Evolutionary conservation across 495 filamentous ascomycete genomes (phyloP).

Genomic region (Penicillium paradoxum): DNA sequence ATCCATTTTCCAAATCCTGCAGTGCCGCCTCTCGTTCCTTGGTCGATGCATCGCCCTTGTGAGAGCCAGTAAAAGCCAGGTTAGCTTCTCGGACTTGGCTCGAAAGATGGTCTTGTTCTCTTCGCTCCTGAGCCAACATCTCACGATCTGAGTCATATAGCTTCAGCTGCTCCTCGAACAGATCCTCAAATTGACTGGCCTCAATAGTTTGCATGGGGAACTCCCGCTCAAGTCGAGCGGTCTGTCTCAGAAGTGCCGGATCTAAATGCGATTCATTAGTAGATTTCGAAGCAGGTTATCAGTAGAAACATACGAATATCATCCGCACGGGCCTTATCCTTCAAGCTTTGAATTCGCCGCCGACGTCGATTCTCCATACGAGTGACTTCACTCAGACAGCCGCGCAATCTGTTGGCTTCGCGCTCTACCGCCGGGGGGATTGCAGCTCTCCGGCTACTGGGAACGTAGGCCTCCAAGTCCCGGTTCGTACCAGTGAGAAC

Average conservation of each 20-base stretch:
- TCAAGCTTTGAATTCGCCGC: constrained; percentile 67
- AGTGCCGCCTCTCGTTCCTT: constrained; percentile 79
- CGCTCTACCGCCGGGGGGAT: constrained; percentile 77
- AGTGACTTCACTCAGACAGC: constrained; percentile 74
- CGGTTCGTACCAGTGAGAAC: constrained; percentile 74
- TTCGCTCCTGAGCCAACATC: constrained; percentile 62
- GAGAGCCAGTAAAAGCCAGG: constrained; percentile 64
- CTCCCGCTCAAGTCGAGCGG: constrained; percentile 76
- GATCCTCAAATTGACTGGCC: constrained; percentile 81
- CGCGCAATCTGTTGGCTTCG: constrained; percentile 67
- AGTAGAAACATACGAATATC: constrained; percentile 69
- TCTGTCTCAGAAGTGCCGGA: constrained; percentile 70
- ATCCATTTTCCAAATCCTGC: constrained; percentile 86
- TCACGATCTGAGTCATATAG: constrained; percentile 74
- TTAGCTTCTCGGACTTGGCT: constrained; percentile 69
- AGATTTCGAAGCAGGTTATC: background rate
- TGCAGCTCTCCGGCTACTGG: constrained; percentile 69
- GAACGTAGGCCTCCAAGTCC: constrained; percentile 81
- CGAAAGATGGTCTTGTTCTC: constrained; percentile 70
- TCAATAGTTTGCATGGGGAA: constrained; percentile 80
- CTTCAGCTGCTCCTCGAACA: constrained; percentile 77
- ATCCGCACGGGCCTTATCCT: constrained; percentile 74
- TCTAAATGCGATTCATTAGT: constrained; percentile 32
- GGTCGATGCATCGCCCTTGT: constrained; percentile 66
- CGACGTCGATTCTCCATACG: constrained; percentile 73